A percentile compares a stretch with the other conserved stretches of the same genome.
Conservation (phyloP, 208 protist genomes). For the Trichomonas tenax region DNA sequence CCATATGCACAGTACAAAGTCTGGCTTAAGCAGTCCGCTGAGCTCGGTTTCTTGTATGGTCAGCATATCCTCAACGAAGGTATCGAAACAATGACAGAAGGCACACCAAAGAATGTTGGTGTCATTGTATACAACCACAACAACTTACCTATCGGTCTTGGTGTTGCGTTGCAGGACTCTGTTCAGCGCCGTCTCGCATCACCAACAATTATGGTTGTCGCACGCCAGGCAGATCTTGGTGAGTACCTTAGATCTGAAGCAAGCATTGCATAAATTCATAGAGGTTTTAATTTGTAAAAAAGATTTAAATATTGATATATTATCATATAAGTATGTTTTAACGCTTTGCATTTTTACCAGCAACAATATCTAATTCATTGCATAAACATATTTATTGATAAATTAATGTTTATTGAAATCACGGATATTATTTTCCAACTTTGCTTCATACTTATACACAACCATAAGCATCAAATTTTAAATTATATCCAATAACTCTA, state of each 20-base stretch:
- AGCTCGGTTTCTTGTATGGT: neutral
- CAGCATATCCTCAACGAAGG: neutral
- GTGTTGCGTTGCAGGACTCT: neutral
- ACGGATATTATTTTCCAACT: too few species aligned
- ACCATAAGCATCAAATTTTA: too few species aligned
- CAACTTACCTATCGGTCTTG: neutral
- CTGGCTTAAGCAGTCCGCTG: neutral
- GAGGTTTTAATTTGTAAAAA: too few species aligned
- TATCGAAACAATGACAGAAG: neutral
- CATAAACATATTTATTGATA: too few species aligned
- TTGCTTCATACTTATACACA: too few species aligned
- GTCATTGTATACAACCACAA: neutral
- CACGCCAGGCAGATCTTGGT: neutral
- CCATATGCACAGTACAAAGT: neutral
- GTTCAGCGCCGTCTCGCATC: neutral
- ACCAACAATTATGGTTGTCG: neutral
- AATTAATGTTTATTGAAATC: too few species aligned
- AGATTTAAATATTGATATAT: too few species aligned
- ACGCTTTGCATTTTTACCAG: too few species aligned
- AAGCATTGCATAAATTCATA: neutral
- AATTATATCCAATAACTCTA: too few species aligned
- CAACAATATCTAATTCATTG: too few species aligned
- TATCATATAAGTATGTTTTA: too few species aligned
- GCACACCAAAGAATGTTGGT: neutral
- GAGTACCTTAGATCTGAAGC: neutral